Percentiles rank a stretch among this genome's conserved stretches.
These are phyloP conservation scores for Ophiosphaerella narmari DNA, from an alignment of 2,329 filamentous ascomycete genomes.

Conservation along the genomic window DNA sequence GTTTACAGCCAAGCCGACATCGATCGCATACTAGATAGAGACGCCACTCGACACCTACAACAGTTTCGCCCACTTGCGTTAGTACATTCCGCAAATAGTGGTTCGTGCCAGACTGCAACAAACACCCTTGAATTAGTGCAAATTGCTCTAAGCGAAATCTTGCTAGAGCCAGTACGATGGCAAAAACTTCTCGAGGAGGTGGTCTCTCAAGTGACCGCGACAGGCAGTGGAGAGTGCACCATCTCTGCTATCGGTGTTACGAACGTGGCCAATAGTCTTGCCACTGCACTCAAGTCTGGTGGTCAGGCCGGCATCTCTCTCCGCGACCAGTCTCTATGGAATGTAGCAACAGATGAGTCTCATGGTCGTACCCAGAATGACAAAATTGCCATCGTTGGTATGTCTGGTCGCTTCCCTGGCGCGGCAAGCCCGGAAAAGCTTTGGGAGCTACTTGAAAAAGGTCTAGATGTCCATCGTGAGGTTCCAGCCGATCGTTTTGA, in stretches of 20 bases:
- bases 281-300: slow-evolving; percentile 58
- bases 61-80: slow-evolving; percentile 49
- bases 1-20: slow-evolving; percentile 58
- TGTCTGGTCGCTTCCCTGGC: slow-evolving; percentile 77
- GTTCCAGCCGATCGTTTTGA: slow-evolving; percentile 75
- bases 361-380: slow-evolving; percentile 58
- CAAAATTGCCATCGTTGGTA: slow-evolving; percentile 85
- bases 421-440: slow-evolving; percentile 72
- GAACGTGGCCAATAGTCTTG: slow-evolving; percentile 60
- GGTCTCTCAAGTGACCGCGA: slow-evolving; percentile 52
- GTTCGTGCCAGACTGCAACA: slow-evolving; percentile 52
- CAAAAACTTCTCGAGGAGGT: slow-evolving; percentile 54
- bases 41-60: slow-evolving; percentile 48
- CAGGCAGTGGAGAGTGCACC: slow-evolving; percentile 48
- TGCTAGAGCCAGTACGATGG: slow-evolving; percentile 55
- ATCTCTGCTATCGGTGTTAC: slow-evolving; percentile 58
- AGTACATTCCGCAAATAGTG: slow-evolving; percentile 54
- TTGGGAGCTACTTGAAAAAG: slow-evolving; percentile 76
- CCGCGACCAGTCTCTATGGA: slow-evolving; percentile 54
- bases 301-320: slow-evolving; percentile 51
- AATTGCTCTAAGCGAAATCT: slow-evolving; percentile 51
- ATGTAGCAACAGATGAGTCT: slow-evolving; percentile 28
- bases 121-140: slow-evolving; percentile 53
- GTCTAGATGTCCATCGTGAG: slow-evolving; percentile 72
- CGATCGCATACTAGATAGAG: slow-evolving; percentile 54